Conservation (phyloP, 352 stramenopile species). For the Phytopythium cucurbitacearum region DNA sequence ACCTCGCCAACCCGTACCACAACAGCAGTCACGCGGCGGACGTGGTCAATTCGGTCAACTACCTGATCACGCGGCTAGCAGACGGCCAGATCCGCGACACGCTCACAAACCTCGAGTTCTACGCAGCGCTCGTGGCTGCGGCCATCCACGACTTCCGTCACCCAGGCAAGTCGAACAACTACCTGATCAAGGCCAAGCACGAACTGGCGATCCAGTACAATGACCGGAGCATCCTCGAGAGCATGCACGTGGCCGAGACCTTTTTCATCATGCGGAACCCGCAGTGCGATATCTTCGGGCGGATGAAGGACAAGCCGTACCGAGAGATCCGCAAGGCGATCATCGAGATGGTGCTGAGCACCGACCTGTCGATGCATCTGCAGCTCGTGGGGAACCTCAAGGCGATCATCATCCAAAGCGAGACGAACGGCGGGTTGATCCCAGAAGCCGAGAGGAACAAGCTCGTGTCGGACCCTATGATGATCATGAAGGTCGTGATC, state of each 20-base stretch:
- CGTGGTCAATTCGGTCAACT: slow-evolving; percentile 83
- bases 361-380: slow-evolving; percentile 79
- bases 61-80: slow-evolving; percentile 61
- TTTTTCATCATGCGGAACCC: slow-evolving; percentile 78
- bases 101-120: slow-evolving; percentile 77
- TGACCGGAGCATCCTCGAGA: slow-evolving; percentile 80
- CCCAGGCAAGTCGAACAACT: slow-evolving; percentile 83
- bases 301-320: slow-evolving; percentile 74
- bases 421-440: slow-evolving; percentile 5
- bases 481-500: slow-evolving; percentile 88
- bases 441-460: slow-evolving; percentile 4
- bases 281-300: slow-evolving; percentile 72
- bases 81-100: slow-evolving; percentile 70
- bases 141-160: slow-evolving; percentile 86
- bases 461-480: slow-evolving; percentile 68
- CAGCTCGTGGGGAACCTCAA: slow-evolving; percentile 78
- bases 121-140: slow-evolving; percentile 68
- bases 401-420: slow-evolving; percentile 55
- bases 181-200: slow-evolving; percentile 75
- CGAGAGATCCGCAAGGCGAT: slow-evolving; percentile 81
- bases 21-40: slow-evolving; percentile 76
- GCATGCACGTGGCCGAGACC: slow-evolving; percentile 83
- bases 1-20: slow-evolving; percentile 74
- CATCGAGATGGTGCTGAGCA: slow-evolving; percentile 88
- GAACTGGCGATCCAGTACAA: slow-evolving; percentile 83